Conservation (phyloP, 768 basidiomycete genomes). For the Holtermannia corniformis region DNA sequence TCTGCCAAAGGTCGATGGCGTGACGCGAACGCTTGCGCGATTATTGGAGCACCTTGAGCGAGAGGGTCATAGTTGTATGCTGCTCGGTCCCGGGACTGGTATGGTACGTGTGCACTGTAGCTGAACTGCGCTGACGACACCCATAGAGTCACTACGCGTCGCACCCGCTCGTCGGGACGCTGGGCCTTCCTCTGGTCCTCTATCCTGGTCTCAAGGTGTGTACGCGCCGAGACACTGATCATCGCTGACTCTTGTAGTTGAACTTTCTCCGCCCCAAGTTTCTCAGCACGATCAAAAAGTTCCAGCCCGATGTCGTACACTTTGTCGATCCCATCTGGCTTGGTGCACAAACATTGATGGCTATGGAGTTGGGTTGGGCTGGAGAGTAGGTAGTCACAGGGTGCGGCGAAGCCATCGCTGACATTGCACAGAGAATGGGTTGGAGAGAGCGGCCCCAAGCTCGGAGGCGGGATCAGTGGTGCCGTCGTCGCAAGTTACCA, state of each 20-base stretch:
- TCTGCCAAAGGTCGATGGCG: constrained; percentile 46
- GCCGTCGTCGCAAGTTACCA: constrained; percentile 45
- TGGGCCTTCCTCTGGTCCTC: constrained; percentile 43
- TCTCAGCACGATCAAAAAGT: constrained; percentile 39
- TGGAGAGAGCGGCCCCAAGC: constrained; percentile 23
- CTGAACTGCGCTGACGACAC: not conserved
- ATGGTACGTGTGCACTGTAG: constrained; percentile 21
- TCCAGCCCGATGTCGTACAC: constrained; percentile 46
- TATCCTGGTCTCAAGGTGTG: constrained; percentile 43
- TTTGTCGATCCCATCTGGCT: constrained; percentile 49
- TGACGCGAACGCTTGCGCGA: constrained; percentile 45
- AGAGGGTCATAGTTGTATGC: constrained; percentile 45
- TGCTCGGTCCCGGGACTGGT: constrained; percentile 44
- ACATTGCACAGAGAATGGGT: constrained; percentile 30
- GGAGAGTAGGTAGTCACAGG: constrained; percentile 19
- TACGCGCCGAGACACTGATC: not conserved
- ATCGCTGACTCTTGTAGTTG: constrained; percentile 20
- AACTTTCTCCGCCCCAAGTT: constrained; percentile 46
- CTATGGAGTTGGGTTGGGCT: constrained; percentile 43
- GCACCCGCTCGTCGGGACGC: constrained; percentile 44
- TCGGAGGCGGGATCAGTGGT: constrained; percentile 34
- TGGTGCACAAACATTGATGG: constrained; percentile 45
- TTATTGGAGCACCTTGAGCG: constrained; percentile 44
- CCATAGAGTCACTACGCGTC: constrained; percentile 42
- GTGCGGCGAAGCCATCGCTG: not conserved